Evolutionary conservation across 2,329 filamentous ascomycete species (phyloP).

Genomic region (Lasiodiplodia theobromae): DNA sequence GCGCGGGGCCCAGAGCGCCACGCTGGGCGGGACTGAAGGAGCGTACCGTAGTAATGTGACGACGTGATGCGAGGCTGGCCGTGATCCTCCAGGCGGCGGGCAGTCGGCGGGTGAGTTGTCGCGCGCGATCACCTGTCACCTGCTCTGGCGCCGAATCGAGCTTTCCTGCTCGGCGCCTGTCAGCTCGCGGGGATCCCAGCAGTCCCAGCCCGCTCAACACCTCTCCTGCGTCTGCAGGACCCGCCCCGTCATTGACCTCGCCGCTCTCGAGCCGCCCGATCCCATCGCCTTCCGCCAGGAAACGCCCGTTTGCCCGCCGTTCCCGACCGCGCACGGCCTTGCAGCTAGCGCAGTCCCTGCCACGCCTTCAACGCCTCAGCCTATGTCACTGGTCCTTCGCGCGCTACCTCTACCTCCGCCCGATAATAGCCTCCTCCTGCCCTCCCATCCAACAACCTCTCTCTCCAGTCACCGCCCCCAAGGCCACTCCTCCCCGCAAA

Average conservation of each 20-base stretch:
- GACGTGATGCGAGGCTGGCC: slow-evolving; percentile 8
- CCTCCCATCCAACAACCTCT: slow-evolving; percentile 7
- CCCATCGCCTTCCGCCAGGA: slow-evolving; percentile 4
- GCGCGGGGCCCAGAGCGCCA: slow-evolving; percentile 12
- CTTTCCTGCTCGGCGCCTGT: slow-evolving; percentile 6
- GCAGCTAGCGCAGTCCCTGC: slow-evolving; percentile 25
- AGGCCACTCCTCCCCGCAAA: neutral
- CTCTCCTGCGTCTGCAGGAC: slow-evolving; percentile 17
- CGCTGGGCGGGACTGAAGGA: slow-evolving; percentile 11
- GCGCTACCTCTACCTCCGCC: slow-evolving; percentile 4
- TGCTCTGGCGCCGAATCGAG: slow-evolving; percentile 6
- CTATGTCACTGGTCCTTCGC: slow-evolving; percentile 20
- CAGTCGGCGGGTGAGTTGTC: slow-evolving; percentile 19
- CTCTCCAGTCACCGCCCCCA: neutral
- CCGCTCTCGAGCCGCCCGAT: slow-evolving; percentile 3
- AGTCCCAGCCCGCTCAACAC: slow-evolving; percentile 17
- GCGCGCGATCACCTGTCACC: slow-evolving; percentile 8
- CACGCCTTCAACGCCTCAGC: slow-evolving; percentile 24
- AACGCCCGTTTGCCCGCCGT: slow-evolving; percentile 8
- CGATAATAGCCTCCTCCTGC: slow-evolving; percentile 19
- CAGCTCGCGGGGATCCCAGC: slow-evolving; percentile 25
- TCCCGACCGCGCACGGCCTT: slow-evolving; percentile 17
- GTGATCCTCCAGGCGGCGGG: neutral
- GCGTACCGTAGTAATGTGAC: neutral
- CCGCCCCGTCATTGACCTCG: slow-evolving; percentile 8